Evolutionary conservation across 1,284 basidiomycete genomes (phyloP).

Genomic region (Quambalaria eucalypti): DNA sequence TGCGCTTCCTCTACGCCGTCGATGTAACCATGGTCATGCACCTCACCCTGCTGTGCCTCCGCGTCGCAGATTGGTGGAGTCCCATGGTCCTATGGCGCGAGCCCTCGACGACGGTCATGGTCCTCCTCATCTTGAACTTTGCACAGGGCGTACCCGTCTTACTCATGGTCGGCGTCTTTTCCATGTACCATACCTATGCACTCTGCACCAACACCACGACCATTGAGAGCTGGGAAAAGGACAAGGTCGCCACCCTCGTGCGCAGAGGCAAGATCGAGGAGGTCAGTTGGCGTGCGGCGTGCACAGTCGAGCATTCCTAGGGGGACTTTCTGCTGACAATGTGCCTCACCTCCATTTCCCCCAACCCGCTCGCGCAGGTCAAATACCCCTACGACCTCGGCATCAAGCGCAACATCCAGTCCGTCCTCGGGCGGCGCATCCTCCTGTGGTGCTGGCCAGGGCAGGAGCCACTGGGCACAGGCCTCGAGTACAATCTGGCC

Average conservation of each 20-base stretch:
- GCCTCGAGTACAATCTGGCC: constrained; percentile 66
- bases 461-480: constrained; percentile 56
- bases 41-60: constrained; percentile 19
- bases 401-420: constrained; percentile 60
- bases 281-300: constrained; percentile 49
- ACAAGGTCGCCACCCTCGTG: constrained; percentile 76
- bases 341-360: too few species aligned
- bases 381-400: constrained; percentile 88
- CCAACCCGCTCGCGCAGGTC: constrained; percentile 56
- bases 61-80: constrained; percentile 31
- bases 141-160: constrained; percentile 75
- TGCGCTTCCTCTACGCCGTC: constrained; percentile 56
- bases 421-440: constrained; percentile 66
- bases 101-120: constrained; percentile 61
- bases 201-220: constrained; percentile 80
- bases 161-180: constrained; percentile 64
- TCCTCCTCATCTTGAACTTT: constrained; percentile 81
- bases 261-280: constrained; percentile 75
- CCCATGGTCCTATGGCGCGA: constrained; percentile 54
- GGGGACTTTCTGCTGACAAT: too few species aligned
- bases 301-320: neutral
- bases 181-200: constrained; percentile 77
- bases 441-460: constrained; percentile 73
- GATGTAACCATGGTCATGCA: constrained; percentile 62
- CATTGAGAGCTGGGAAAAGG: constrained; percentile 96